A percentile compares a stretch with the other conserved stretches of the same genome.
These are phyloP conservation scores for Castanospermum australe DNA, from an alignment of 306 rosid genomes.

Conservation along the genomic window DNA sequence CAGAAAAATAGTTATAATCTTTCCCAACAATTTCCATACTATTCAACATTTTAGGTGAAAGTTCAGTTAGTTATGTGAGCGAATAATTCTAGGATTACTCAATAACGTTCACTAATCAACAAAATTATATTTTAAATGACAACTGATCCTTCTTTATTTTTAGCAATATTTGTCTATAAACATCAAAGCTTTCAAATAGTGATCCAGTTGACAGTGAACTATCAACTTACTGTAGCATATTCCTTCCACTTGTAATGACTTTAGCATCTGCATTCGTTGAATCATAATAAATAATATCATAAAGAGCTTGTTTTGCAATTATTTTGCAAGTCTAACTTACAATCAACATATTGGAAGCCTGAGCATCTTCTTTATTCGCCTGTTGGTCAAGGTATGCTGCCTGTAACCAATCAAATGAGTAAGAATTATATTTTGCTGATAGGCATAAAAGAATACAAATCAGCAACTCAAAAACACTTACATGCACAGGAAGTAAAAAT, in stretches of 20 bases:
- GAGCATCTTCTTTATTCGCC: constrained; percentile 35
- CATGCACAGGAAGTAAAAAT: constrained; percentile 76
- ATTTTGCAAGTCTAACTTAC: constrained; percentile 50
- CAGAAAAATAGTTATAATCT: not conserved
- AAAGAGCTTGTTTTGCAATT: not conserved
- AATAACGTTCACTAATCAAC: constrained; percentile 2
- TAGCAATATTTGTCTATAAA: not conserved
- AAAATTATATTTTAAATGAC: constrained; percentile 7
- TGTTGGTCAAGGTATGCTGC: constrained; percentile 78
- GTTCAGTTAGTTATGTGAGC: not conserved
- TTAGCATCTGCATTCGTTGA: constrained; percentile 22
- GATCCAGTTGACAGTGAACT: constrained; percentile 13
- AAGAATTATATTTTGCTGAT: constrained; percentile 16
- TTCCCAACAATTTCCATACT: not conserved
- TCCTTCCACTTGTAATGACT: constrained; percentile 15
- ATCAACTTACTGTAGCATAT: constrained; percentile 20
- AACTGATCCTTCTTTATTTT: not conserved
- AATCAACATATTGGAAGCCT: constrained; percentile 69
- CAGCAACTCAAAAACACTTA: constrained; percentile 38
- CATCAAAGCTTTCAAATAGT: not conserved
- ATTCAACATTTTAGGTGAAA: not conserved
- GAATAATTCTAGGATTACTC: constrained; percentile 1
- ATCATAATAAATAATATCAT: constrained; percentile 20
- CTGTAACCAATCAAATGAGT: constrained; percentile 49
- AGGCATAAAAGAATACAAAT: constrained; percentile 6